Evolutionary conservation across 2,329 filamentous ascomycete species (phyloP), one percentile per base, ranked within the genome.

Genomic region (Fusarium proliferatum): DNA sequence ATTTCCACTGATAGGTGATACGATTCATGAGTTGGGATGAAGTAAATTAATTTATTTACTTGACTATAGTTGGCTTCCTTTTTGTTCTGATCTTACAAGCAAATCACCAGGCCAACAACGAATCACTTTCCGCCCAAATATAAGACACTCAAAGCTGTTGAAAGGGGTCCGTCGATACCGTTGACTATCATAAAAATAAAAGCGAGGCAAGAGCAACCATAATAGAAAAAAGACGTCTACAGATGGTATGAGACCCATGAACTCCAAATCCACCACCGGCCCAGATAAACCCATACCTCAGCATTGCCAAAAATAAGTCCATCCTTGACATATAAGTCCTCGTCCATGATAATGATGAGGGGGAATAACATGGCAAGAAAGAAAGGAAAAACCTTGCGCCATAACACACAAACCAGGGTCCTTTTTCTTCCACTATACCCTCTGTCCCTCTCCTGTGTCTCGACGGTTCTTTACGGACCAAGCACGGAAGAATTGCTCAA

Each of bases 161-260:
- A 56, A 77, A 67, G 52, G 52, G 53, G 64, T 70, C 71, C 30
- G 65, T 56, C 56, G 55, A 73, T 55, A 64, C 53, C 60, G 73
- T 73, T 68, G 62, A 75, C 67, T 77, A 77, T 71, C 62, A 53
- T 72, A 67, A 39, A 60, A 68, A 67, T 61, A 69, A 55, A 69
- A 59, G 48, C 52, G 61, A 61, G 61, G 59, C 74, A 48, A 72
- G 38, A 61, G 34, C 57, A 65, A 56, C 34, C 68, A 58, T 41
- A 67, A 64, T 36, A 61, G 42, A 72, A 62, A 71, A 67, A 71
- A 68, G 62, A 61, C 71, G 70, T 76, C 76, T 78, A 78, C 76
- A 78, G 56, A 76, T 76, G 64, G 69, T 75, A 68, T 69, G 68
- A 78, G 57, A 70, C 72, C 76, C 76, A 68, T 61, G 34, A 78